These are phyloP conservation scores for Thraustochytrium striatum DNA, from an alignment of 352 stramenopile species.

Conservation along the genomic window DNA sequence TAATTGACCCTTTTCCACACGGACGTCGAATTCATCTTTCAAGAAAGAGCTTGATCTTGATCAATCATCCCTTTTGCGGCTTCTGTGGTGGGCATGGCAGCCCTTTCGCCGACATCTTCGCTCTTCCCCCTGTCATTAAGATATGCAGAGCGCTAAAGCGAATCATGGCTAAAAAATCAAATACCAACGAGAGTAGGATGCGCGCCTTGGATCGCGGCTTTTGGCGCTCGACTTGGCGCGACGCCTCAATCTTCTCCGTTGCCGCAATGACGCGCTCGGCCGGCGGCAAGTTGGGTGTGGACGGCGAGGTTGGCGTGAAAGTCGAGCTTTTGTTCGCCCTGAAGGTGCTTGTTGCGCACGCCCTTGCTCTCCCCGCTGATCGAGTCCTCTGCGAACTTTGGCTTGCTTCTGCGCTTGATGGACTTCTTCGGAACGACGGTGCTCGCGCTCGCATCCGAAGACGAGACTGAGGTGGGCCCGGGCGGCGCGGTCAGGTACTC, in stretches of 20 bases:
- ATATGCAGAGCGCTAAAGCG: no score
- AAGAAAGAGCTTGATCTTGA: no score
- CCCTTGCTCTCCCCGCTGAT: conserved; percentile 36
- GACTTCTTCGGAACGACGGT: background rate
- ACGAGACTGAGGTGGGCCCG: background rate
- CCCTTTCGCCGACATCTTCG: no score
- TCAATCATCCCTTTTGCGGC: no score
- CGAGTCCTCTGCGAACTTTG: background rate
- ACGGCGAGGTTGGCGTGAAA: conserved; percentile 41
- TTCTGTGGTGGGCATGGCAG: no score
- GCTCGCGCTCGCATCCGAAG: background rate
- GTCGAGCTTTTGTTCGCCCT: conserved; percentile 28
- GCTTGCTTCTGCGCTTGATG: background rate
- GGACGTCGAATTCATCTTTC: no score
- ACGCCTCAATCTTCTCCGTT: conserved; percentile 34
- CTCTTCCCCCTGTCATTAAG: no score
- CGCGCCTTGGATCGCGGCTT: conserved; percentile 6
- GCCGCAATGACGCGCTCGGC: conserved; percentile 36
- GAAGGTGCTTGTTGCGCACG: conserved; percentile 13
- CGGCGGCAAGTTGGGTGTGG: background rate
- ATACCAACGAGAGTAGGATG: no score
- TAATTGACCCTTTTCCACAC: no score
- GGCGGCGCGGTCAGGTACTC: background rate
- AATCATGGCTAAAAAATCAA: no score
- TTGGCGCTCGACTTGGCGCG: conserved; percentile 2